Base-by-base conservation (phyloP, 805 yeast species). In the Metschnikowia similis region DNA sequence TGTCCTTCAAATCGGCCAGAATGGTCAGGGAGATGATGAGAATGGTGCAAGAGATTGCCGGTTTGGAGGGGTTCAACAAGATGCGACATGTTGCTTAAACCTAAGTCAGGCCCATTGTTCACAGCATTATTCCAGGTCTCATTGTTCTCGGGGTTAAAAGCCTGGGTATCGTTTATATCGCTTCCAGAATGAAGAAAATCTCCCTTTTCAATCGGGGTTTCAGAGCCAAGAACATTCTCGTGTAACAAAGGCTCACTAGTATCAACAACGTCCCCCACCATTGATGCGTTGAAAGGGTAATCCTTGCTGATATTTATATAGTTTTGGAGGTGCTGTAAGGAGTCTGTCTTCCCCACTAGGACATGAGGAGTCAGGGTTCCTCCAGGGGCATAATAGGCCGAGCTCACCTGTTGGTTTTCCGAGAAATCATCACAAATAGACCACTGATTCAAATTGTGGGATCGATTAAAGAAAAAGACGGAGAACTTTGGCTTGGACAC, bases 341-440 rank as follows among this genome's bases (percentile, higher is more conserved):
- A 76, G 41, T 67, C 69, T 58, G 66, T 71, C 8, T 67, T 63
- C 1, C 92, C 94, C 26, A 80, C 83, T 36, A 86, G 66, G 2
- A 84, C 80, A 65, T 87, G 94, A 0, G 91, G 90, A 11, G 82
- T 72, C 17, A 78, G 76, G 3, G 81, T 72, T 1, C 88, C 87
- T 5, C 64, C 67, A 30, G 76, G 79, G 14, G 76, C 75, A 30
- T 75, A 70, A 61, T 72, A 81, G 0, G 94, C 92, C 50, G 76
- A 77, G 48, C 81, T 81, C 6, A 87, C 94, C 62, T 87, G 92
- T 59, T 85, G 89, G 11, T 88, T 91, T 59, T 87, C 94, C 51
- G 89, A 83, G 56, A 87, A 87, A 66, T 87, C 95, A 50, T 85
- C 92, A 66, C 92, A 86, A 27, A 85, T 83, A 1, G 87, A 83